Evolutionary conservation across 163 green algal species (phyloP).

Genomic region (Chlamydomonas reinhardtii): DNA sequence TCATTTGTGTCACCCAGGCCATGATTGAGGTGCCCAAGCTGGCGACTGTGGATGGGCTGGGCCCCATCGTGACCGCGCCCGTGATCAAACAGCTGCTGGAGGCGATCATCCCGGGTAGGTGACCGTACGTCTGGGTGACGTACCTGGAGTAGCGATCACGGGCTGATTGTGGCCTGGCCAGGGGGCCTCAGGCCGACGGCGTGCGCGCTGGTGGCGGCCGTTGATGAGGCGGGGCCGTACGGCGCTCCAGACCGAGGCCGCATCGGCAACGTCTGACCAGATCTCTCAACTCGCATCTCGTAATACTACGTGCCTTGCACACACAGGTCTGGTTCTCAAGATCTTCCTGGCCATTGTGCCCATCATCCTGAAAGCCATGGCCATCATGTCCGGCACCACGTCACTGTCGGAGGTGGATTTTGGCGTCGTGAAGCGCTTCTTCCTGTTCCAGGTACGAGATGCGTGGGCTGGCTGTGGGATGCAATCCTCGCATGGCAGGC

Average conservation of each 20-base stretch:
- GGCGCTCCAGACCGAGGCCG: no score
- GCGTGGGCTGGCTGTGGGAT: no score
- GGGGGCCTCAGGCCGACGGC: no score
- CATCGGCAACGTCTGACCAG: no score
- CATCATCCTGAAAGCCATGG: slow-evolving; percentile 71
- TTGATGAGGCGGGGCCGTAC: no score
- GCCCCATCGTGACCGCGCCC: slow-evolving; percentile 46
- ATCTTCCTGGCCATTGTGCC: slow-evolving; percentile 84
- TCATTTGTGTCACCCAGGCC: no score
- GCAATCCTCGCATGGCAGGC: not conserved
- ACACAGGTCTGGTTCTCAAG: slow-evolving; percentile 78
- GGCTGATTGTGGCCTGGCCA: no score
- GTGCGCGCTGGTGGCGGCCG: no score
- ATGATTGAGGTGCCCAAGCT: slow-evolving; percentile 70
- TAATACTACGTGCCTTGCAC: no score
- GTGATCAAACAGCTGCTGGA: slow-evolving; percentile 69
- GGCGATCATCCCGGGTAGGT: slow-evolving; percentile 69
- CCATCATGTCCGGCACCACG: slow-evolving; percentile 63
- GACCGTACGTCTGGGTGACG: no score
- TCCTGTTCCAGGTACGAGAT: slow-evolving; percentile 75
- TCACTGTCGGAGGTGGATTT: slow-evolving; percentile 73
- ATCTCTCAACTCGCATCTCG: no score
- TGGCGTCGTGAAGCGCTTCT: slow-evolving; percentile 73
- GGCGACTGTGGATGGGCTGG: slow-evolving; percentile 38
- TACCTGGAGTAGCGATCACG: no score